These are phyloP conservation scores for Bryoglossum gracile DNA, from an alignment of 495 filamentous ascomycete genomes.

Conservation along the genomic window DNA sequence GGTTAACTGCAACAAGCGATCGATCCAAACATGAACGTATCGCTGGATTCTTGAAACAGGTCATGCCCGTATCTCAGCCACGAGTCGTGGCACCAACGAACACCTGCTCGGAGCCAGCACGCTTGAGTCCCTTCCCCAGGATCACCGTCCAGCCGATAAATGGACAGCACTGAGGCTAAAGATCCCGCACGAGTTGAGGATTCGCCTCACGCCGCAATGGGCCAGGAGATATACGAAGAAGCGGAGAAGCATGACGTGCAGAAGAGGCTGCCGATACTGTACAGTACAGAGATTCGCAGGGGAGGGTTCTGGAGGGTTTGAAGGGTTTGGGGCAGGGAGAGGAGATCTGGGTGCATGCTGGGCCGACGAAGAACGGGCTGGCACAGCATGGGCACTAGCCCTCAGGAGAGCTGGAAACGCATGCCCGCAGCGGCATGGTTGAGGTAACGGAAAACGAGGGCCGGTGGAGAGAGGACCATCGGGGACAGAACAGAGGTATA, in stretches of 20 bases:
- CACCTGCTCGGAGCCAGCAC: slow-evolving; percentile 30
- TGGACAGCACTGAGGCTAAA: slow-evolving; percentile 39
- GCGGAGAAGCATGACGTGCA: slow-evolving; percentile 21
- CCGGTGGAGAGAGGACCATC: background rate
- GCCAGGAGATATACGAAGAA: slow-evolving; percentile 22
- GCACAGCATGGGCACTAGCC: slow-evolving; percentile 14
- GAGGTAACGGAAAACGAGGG: slow-evolving; percentile 4
- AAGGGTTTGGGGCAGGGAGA: slow-evolving; percentile 32
- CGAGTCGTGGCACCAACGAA: slow-evolving; percentile 35
- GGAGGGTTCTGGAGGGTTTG: slow-evolving; percentile 24
- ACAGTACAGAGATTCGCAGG: slow-evolving; percentile 11
- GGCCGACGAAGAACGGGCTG: slow-evolving; percentile 29
- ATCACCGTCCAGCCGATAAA: slow-evolving; percentile 39
- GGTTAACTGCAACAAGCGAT: slow-evolving; percentile 48
- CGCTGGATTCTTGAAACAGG: slow-evolving; percentile 43
- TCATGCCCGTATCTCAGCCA: slow-evolving; percentile 34
- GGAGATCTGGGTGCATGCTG: slow-evolving; percentile 45
- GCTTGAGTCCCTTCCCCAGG: slow-evolving; percentile 31
- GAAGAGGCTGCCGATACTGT: slow-evolving; percentile 7
- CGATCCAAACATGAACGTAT: slow-evolving; percentile 48
- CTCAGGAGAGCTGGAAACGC: background rate
- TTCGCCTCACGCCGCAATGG: slow-evolving; percentile 30
- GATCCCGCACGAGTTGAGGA: slow-evolving; percentile 40
- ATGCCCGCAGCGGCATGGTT: background rate
- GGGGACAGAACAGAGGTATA: slow-evolving; percentile 11